Base-by-base conservation (phyloP, 2,329 filamentous ascomycete genomes). In the Orbilia brochopaga region DNA sequence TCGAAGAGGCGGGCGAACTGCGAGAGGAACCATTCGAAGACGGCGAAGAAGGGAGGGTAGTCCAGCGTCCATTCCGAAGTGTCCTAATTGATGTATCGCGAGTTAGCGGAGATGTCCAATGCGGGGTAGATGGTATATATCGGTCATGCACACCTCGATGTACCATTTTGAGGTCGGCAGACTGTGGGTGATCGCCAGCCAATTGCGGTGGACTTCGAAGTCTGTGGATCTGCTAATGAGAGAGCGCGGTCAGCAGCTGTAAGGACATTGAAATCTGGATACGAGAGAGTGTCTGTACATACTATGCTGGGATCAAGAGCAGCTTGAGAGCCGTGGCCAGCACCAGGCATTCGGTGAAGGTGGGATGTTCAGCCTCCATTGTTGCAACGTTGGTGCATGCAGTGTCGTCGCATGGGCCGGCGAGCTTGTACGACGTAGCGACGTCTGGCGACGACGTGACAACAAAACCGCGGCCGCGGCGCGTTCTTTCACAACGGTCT, bases 11-110 rank as follows among this genome's bases (percentile, higher is more conserved):
- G 85, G 24, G 92, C 94, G 66, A 87, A 83, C 77, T 94, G 90
- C 52, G 93, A 94, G 77, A 99, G 84, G 50, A 87, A 79, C 91
- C 91, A 97, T 83, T 99, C 94, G 81, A 97, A 97, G 79, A 90
- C 92, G 76, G 94, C 94, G 78, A 99, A 99, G 81, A 97, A 97
- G 6, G 94, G 94, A 32, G 94, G 94, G 79, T 99, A 99, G 82
- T 99, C 94, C 78, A 99, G 88, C 0, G 94, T 99, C 94, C 94
- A 99, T 91, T 97, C 91, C 69, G 94, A 99, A 1, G 92, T 96
- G 81, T 92, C 89, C 83, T 88, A 75, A n/a, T n/a, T n/a, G n/a
- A n/a, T n/a, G n/a, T n/a, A n/a, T n/a, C n/a, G n/a, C n/a, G n/a
- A n/a, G 54, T 53, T 56, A 57, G 51, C 24, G 15, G 10, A 40